Evolutionary conservation across 2,329 filamentous ascomycete species (phyloP), one percentile per base, ranked within the genome.

Genomic region (Epichloe glyceriae): DNA sequence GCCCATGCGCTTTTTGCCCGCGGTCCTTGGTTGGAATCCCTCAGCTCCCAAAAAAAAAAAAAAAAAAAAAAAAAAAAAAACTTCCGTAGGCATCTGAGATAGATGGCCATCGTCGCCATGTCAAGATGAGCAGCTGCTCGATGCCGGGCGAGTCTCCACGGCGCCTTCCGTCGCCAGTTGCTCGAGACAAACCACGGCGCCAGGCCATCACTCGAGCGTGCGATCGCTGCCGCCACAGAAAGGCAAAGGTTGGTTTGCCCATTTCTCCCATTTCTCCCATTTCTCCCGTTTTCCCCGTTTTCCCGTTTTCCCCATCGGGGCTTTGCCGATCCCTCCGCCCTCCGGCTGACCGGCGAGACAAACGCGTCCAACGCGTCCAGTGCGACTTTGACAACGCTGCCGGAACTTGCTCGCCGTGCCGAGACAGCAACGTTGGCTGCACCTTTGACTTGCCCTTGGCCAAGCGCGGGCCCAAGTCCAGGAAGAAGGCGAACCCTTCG

Each of bases 381-480:
- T 66, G 64, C 43, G 56, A 66, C 54, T 60, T 58, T 51, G 47
- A 56, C 41, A 54, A 54, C 26, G 44, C 55, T 1, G 54, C 52
- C 34, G 52, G 52, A 12, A 57, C 58, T 50, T 67, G 65, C 51
- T 61, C 60, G 22, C 62, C 61, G 42, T 70, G 68, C 55, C 62
- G 60, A 22, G 57, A 64, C 46, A 61, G 62, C 33, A 60, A 57
- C 7, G 56, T 59, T 47, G 52, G 56, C 52, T 71, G 68, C 53
- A 67, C 61, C 3, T 71, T 70, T 53, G 55, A 70, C 43, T 47
- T 70, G 46, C 68, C 68, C 33, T 55, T 68, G 35, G 66, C 62
- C 10, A 59, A 65, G 54, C 60, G 68, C 50, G 68, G 68, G 1
- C 68, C 68, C 14, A 71, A 71, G 45, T 54, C 58, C n/a, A 60